Evolutionary conservation across 371 early-diverging fungal species (phyloP).

Genomic region (Mortierella sp.): DNA sequence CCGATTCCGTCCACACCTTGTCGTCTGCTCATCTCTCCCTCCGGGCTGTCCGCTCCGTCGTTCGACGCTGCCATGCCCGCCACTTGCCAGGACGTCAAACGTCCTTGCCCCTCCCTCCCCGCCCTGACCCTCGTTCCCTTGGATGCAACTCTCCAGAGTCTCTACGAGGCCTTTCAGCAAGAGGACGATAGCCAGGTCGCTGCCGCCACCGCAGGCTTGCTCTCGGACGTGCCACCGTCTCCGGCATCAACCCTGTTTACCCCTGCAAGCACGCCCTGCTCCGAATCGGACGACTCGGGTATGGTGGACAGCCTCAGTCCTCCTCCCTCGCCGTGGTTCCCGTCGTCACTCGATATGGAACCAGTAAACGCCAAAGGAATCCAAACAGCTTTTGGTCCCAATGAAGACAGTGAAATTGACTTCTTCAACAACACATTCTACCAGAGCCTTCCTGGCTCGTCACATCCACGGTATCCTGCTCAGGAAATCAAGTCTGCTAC

Average conservation of each 20-base stretch:
- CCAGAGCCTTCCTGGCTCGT: conserved; percentile 22
- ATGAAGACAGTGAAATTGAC: no score
- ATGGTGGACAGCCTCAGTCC: conserved; percentile 26
- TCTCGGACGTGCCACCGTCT: conserved; percentile 13
- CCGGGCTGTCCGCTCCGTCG: no score
- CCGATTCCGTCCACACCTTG: background rate
- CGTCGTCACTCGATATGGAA: conserved; percentile 6
- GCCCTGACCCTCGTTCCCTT: conserved; percentile 2
- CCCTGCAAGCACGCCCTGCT: conserved; percentile 23
- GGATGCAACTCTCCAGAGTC: conserved; percentile 7
- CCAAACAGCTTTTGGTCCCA: background rate
- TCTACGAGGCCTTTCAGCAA: no score
- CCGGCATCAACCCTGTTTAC: conserved; percentile 7
- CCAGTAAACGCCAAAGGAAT: background rate
- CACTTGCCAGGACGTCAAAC: no score
- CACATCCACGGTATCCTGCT: conserved; percentile 2
- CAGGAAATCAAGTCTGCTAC: background rate
- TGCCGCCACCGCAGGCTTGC: no score
- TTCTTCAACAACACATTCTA: conserved; percentile 42
- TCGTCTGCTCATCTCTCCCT: background rate
- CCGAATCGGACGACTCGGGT: conserved; percentile 29
- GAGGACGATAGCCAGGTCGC: no score
- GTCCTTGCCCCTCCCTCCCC: no score
- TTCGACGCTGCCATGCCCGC: no score
- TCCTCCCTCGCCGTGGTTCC: conserved; percentile 37